These are phyloP conservation scores for Mycena galopus DNA, from an alignment of 768 basidiomycete genomes.

Conservation along the genomic window DNA sequence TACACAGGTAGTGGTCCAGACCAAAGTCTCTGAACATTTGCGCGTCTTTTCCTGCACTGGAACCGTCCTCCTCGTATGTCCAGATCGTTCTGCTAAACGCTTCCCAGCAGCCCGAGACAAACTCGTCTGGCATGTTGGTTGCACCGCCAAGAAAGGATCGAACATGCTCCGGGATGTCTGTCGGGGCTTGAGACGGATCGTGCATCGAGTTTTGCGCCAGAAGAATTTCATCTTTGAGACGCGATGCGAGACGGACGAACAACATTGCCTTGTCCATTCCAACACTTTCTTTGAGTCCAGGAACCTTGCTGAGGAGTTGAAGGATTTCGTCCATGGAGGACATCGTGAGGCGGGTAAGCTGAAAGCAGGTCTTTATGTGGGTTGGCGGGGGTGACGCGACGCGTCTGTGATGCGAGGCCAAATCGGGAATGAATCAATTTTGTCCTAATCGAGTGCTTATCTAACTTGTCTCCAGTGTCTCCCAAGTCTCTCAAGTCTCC, in stretches of 20 bases:
- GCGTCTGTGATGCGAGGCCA: no score
- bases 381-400: no score
- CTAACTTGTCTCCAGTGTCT: no score
- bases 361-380: no score
- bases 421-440: no score
- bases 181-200: background rate
- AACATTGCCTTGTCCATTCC: no score
- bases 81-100: slow-evolving; percentile 7
- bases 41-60: background rate
- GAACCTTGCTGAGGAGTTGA: no score
- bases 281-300: no score
- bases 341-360: no score
- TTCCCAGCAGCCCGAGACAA: slow-evolving; percentile 5
- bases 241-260: background rate
- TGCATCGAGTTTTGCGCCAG: background rate
- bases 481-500: no score
- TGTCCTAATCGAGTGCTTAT: no score
- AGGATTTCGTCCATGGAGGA: no score
- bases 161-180: background rate
- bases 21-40: slow-evolving; percentile 6
- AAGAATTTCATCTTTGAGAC: slow-evolving; percentile 16
- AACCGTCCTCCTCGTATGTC: background rate
- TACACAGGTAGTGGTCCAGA: background rate
- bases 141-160: slow-evolving; percentile 2
- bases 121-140: slow-evolving; percentile 9